Conservation (phyloP, 306 rosid genomes). For the Prunus mume region DNA sequence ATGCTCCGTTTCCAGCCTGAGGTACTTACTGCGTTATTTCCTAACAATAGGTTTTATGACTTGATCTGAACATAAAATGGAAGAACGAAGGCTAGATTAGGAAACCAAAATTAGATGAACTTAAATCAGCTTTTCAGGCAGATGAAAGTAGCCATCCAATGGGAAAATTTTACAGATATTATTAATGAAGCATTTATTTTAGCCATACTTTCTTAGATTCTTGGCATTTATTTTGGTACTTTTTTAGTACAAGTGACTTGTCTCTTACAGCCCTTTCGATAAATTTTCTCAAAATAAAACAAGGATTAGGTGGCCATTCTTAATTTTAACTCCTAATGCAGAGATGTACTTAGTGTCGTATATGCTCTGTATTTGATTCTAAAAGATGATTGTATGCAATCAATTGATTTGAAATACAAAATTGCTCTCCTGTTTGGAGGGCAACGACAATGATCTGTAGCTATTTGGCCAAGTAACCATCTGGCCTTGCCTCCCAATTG, state of each 20-base stretch:
- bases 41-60: too few species aligned
- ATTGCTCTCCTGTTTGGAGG: neutral
- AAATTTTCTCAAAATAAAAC: neutral
- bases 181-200: too few species aligned
- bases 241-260: neutral
- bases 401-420: neutral
- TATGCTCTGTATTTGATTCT: neutral
- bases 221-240: neutral
- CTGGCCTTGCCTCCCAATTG: neutral
- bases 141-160: too few species aligned
- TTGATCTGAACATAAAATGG: too few species aligned
- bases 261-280: neutral
- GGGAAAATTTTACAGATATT: too few species aligned
- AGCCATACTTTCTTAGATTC: neutral
- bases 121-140: too few species aligned
- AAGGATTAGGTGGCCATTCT: neutral
- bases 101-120: too few species aligned
- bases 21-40: too few species aligned
- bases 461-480: neutral
- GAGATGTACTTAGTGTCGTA: neutral
- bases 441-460: neutral
- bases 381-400: neutral
- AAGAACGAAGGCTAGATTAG: too few species aligned
- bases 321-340: neutral
- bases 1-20: too few species aligned